A percentile compares a stretch with the other conserved stretches of the same genome.
Conservation (phyloP, 495 filamentous ascomycete species). For the Penicillium bialowiezense region DNA sequence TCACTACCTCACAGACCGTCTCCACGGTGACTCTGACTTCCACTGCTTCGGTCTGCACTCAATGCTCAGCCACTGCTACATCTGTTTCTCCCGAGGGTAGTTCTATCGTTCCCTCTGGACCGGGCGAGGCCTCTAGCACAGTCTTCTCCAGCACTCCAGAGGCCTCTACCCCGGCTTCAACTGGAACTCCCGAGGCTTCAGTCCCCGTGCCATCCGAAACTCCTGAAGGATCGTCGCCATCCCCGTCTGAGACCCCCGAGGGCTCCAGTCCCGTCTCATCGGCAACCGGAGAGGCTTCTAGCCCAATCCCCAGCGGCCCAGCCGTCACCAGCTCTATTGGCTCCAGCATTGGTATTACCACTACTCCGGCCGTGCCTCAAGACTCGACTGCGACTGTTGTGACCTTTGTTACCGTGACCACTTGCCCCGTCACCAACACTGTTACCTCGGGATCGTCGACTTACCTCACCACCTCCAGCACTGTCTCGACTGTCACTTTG, state of each 20-base stretch:
- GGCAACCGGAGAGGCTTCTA: neutral
- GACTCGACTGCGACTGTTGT: constrained; percentile 25
- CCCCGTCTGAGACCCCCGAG: neutral
- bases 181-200: neutral
- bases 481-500: constrained; percentile 37
- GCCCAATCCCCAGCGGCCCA: constrained; percentile 1
- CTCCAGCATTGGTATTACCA: constrained; percentile 10
- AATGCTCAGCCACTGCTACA: constrained; percentile 20
- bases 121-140: neutral
- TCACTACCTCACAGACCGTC: constrained; percentile 32
- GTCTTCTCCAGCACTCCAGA: neutral
- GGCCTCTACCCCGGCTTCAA: neutral
- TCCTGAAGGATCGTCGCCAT: neutral
- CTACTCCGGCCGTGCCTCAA: constrained; percentile 10
- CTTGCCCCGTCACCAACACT: constrained; percentile 41
- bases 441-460: constrained; percentile 32
- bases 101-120: neutral
- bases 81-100: neutral
- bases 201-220: constrained; percentile 3
- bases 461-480: constrained; percentile 33
- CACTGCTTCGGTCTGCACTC: constrained; percentile 36
- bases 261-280: constrained; percentile 6
- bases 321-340: constrained; percentile 14
- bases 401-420: constrained; percentile 40
- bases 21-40: constrained; percentile 33